Conservation (phyloP, 2,329 filamentous ascomycete species). For the Cucurbitaria berberidis region DNA sequence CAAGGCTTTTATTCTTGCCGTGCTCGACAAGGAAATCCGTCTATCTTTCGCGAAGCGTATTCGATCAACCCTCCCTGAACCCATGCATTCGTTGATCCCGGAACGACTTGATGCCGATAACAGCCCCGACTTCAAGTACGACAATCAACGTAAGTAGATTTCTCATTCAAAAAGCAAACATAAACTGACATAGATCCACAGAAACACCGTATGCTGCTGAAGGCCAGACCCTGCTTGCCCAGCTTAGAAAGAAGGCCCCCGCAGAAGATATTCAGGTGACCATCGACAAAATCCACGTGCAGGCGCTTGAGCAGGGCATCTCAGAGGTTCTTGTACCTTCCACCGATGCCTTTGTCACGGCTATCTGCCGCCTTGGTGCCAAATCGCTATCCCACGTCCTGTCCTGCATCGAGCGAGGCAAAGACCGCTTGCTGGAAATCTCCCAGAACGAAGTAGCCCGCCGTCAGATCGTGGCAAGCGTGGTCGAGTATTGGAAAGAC, state of each 20-base stretch:
- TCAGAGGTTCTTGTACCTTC: conserved; percentile 80
- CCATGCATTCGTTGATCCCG: conserved; percentile 80
- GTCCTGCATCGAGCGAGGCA: conserved; percentile 93
- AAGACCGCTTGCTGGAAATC: conserved; percentile 82
- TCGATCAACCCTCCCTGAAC: conserved; percentile 86
- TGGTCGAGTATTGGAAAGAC: conserved; percentile 91
- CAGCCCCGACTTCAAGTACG: conserved; percentile 93
- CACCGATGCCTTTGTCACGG: conserved; percentile 91
- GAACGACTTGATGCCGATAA: conserved; percentile 92
- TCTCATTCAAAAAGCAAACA: neutral
- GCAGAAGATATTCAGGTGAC: conserved; percentile 86
- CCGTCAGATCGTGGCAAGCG: conserved; percentile 85
- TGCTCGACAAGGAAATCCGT: conserved; percentile 94
- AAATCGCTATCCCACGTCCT: conserved; percentile 97
- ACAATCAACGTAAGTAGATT: conserved; percentile 67
- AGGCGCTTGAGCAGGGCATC: conserved; percentile 72
- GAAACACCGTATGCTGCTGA: conserved; percentile 82
- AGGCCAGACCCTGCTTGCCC: conserved; percentile 78
- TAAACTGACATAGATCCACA: conserved; percentile 42
- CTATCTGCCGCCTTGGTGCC: conserved; percentile 89
- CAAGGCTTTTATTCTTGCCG: conserved; percentile 91
- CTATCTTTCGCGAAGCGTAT: conserved; percentile 96
- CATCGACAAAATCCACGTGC: conserved; percentile 80
- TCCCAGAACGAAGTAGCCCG: conserved; percentile 75
- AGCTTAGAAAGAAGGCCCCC: conserved; percentile 82